Base-by-base conservation (phyloP, 1,284 basidiomycete genomes). In the Mycocalia duriaeana region DNA sequence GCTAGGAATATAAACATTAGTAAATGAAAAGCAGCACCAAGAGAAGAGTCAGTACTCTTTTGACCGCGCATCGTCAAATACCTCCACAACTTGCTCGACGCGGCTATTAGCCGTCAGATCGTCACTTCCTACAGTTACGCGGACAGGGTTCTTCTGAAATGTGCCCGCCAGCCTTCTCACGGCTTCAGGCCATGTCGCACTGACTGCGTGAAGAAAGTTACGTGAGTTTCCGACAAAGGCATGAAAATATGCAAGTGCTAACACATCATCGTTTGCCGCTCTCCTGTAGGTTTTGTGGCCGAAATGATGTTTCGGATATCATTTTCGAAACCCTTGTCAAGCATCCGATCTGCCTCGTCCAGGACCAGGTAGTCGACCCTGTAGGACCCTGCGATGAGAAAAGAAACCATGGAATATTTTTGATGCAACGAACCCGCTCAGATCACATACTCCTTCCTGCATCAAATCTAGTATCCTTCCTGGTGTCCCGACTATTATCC, bases 311-410 rank as follows among this genome's bases (percentile, higher is more conserved):
- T 80, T 42, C 93, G 78, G 54, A 99, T 98, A 65, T 99, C 96
- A 59, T 97, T 96, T 71, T 99, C 96, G 66, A 99, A 99, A 0
- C 96, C 96, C 60, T 90, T 94, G 66, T 99, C 96, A 42, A 99
- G 75, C 95, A 99, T 98, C 40, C 95, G 80, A 69, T 99, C 95
- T 2, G 95, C 95, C 69, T 99, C 95, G 61, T 99, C 96, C 35
- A 99, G 72, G 0, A 98, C 95, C 14, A 98, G 75, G 72, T 94
- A 98, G 43, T 83, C 77, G 22, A 98, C 92, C 35, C 89, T 86
- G 49, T 25, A 19, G 5, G 7, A 28, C 19, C 20, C 14, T 26
- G 6, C 7, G 22, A 45, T 20, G 2, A 39, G 35, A 36, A 28
- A 46, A 39, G 22, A 31, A n/a, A 42, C 8, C 36, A 20, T 23